Conservation (phyloP, 352 stramenopile genomes). For the Phytopythium ostracodes region DNA sequence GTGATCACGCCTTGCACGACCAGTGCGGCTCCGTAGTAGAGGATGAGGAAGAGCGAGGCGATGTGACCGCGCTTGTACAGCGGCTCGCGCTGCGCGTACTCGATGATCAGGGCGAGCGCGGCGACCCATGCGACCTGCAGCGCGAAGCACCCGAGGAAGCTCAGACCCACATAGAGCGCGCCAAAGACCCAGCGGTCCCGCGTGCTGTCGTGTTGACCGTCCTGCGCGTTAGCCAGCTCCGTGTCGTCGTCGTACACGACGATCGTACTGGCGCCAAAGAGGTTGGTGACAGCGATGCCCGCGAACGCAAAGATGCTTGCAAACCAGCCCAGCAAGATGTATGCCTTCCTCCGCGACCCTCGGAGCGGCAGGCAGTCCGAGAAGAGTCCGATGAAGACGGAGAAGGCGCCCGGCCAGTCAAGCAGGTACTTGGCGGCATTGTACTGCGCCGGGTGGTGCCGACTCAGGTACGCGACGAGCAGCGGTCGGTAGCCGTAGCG, state of each 20-base stretch:
- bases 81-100: constrained; percentile 48
- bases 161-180: constrained; percentile 25
- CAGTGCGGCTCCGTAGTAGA: constrained; percentile 34
- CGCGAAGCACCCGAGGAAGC: constrained; percentile 23
- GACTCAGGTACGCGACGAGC: constrained; percentile 37
- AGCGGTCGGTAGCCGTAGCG: constrained; percentile 34
- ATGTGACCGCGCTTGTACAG: constrained; percentile 41
- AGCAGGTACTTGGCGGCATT: constrained; percentile 30
- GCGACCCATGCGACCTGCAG: constrained; percentile 40
- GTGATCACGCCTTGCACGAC: constrained; percentile 23
- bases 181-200: constrained; percentile 11
- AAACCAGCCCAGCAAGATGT: constrained; percentile 78
- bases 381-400: constrained; percentile 81
- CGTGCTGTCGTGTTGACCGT: background rate
- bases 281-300: constrained; percentile 12
- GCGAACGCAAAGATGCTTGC: constrained; percentile 23
- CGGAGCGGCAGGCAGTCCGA: constrained; percentile 81
- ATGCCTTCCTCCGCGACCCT: constrained; percentile 81
- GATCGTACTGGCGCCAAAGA: constrained; percentile 13
- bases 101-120: constrained; percentile 39
- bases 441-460: constrained; percentile 31
- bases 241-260: constrained; percentile 11
- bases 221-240: constrained; percentile 8
- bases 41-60: constrained; percentile 32
- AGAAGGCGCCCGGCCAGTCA: constrained; percentile 66